Conservation (phyloP, 495 filamentous ascomycete species). For the Saxophila tyrrhenica region DNA sequence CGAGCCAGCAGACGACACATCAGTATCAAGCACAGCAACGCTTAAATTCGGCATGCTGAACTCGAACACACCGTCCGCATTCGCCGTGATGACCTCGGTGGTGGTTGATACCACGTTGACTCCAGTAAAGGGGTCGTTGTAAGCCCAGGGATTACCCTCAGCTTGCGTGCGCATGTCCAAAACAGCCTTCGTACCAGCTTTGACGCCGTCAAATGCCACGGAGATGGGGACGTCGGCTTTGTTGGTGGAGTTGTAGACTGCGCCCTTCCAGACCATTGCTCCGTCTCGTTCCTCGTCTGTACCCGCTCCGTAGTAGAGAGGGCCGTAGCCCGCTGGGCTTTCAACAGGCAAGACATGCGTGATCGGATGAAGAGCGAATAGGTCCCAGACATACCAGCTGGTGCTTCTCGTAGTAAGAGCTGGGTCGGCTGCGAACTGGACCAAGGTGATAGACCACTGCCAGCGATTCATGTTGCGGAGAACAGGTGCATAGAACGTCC, state of each 20-base stretch:
- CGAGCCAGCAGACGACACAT: neutral
- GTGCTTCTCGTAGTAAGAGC: constrained; percentile 26
- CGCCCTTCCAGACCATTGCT: constrained; percentile 45
- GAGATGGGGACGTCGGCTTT: constrained; percentile 34
- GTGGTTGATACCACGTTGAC: neutral
- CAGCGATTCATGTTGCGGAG: constrained; percentile 22
- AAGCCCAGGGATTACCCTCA: constrained; percentile 26
- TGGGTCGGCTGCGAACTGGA: constrained; percentile 22
- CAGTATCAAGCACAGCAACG: constrained; percentile 10
- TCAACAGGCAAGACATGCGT: constrained; percentile 36
- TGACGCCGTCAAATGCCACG: constrained; percentile 43
- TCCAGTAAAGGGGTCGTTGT: constrained; percentile 29
- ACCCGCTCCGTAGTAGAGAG: constrained; percentile 48
- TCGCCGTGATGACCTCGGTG: neutral
- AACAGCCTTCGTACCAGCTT: constrained; percentile 33
- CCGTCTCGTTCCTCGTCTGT: constrained; percentile 22
- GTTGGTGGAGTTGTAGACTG: constrained; percentile 51
- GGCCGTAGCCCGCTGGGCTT: constrained; percentile 15
- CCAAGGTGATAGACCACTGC: constrained; percentile 21
- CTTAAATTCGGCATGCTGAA: constrained; percentile 10
- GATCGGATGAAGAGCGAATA: constrained; percentile 37
- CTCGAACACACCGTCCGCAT: constrained; percentile 6
- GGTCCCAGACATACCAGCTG: constrained; percentile 24
- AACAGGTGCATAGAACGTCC: constrained; percentile 20
- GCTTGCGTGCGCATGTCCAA: constrained; percentile 45